Base-by-base conservation (phyloP, 2,329 filamentous ascomycete genomes). In the Stagonosporopsis vannaccii region DNA sequence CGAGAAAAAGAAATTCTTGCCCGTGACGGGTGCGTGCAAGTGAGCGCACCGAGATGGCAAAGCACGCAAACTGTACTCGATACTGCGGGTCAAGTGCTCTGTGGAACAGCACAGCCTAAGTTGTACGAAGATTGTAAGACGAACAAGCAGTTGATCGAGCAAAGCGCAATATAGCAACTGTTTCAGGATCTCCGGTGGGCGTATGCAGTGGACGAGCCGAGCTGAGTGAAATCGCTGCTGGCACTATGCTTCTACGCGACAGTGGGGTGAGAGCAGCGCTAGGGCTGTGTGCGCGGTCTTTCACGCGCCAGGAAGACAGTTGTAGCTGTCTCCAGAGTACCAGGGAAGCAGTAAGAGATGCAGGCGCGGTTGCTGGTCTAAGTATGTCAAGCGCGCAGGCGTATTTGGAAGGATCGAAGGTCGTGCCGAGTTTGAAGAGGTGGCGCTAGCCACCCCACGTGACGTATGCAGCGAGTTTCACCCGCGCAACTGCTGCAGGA, bases 101-200 rank as follows among this genome's bases (percentile, higher is more conserved):
- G 62, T 40, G 46, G 62, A 51, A 44, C 58, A 59, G 63, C 69
- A 44, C 58, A 59, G 63, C 69, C 68, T 73, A 74, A 59, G 62
- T 65, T 61, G 62, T 62, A 67, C 62, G 60, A 48, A 58, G 58
- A 63, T 45, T 49, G 65, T 60, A 59, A 60, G 63, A 64, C 59
- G 62, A 60, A 54, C 54, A 55, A 53, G 61, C 59, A 71, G 63
- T 51, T 62, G 65, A 61, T 54, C 48, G 60, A 54, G 57, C 46
- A 49, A 62, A 45, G 52, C 33, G 62, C 62, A 64, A 52, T 52
- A 44, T 41, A 61, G 63, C 59, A 66, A 58, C 51, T 53, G 59
- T 45, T 50, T 56, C 61, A 66, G 45, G 53, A 39, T 49, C 42
- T 39, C 49, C 36, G 58, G 53, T 26, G 49, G 53, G 47, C 40